phyloP scores from a whole-genome alignment of 768 basidiomycete species.

The Albatrellus ellisii region DNA sequence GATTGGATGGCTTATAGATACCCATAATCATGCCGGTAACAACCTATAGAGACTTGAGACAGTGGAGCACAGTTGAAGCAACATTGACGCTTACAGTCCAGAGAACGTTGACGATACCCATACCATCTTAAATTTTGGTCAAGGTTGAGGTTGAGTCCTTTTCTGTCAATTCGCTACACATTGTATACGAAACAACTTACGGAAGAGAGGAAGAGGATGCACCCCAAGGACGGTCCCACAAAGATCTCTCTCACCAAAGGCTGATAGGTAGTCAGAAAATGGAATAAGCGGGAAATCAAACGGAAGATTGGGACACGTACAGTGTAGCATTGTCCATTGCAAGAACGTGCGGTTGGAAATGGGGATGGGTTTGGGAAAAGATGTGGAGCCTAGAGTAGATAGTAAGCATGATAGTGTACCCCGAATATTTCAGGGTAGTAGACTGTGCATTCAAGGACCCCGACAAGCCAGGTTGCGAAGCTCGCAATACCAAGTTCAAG shows the following conservation, averaged over 20 bases:
- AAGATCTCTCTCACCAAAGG: neutral
- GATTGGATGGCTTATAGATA: conserved; percentile 15
- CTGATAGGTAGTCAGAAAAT: neutral
- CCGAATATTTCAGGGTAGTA: no score
- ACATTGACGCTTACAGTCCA: neutral
- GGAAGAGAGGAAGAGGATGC: conserved; percentile 2
- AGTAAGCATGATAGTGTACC: no score
- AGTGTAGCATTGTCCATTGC: neutral
- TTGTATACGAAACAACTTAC: neutral
- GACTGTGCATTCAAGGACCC: no score
- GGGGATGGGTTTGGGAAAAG: neutral
- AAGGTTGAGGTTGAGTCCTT: neutral
- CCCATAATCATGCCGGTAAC: conserved; percentile 11
- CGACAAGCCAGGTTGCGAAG: no score
- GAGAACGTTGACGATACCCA: neutral
- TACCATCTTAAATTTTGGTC: conserved; percentile 1
- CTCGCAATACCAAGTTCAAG: no score
- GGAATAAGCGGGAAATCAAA: neutral
- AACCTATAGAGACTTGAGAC: neutral
- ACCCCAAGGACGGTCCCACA: neutral
- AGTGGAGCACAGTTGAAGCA: neutral
- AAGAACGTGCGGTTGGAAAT: neutral
- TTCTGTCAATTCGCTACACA: no score
- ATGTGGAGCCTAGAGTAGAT: no score
- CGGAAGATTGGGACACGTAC: neutral